These are phyloP conservation scores for Coniochaeta pulveracea DNA, from an alignment of 2,329 filamentous ascomycete species.

Conservation along the genomic window DNA sequence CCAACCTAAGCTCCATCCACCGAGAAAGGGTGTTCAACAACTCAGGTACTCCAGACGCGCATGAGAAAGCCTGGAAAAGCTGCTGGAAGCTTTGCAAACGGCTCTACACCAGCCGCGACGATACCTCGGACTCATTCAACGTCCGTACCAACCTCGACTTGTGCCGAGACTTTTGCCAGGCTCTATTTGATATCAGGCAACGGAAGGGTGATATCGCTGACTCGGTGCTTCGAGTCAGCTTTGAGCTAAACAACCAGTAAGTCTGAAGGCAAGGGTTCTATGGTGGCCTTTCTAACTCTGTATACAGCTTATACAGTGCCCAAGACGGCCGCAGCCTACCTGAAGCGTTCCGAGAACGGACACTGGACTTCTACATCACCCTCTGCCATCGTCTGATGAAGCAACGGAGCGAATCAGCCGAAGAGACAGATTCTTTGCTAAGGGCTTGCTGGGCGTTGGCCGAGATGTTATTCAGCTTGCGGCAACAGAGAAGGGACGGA, in stretches of 20 bases:
- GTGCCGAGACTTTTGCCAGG: conserved; percentile 85
- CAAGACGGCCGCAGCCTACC: conserved; percentile 71
- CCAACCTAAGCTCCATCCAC: conserved; percentile 74
- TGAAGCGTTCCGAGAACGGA: conserved; percentile 78
- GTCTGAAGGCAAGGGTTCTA: conserved; percentile 12
- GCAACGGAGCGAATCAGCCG: conserved; percentile 64
- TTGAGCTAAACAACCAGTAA: conserved; percentile 86
- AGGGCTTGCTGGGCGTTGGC: conserved; percentile 82
- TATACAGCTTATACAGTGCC: conserved; percentile 65
- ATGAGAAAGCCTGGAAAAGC: conserved; percentile 84
- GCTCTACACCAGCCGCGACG: conserved; percentile 71
- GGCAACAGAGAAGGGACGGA: conserved; percentile 68
- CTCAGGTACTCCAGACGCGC: conserved; percentile 61
- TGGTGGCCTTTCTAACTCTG: conserved; percentile 14
- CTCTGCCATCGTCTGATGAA: conserved; percentile 95
- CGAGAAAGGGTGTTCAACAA: conserved; percentile 68
- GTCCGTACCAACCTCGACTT: conserved; percentile 70
- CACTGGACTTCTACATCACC: conserved; percentile 88
- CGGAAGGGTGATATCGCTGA: conserved; percentile 70
- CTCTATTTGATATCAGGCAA: conserved; percentile 75
- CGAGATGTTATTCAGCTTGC: conserved; percentile 85
- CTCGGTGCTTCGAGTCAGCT: conserved; percentile 82
- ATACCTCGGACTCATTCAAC: conserved; percentile 53
- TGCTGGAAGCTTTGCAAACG: conserved; percentile 91
- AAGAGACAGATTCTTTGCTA: conserved; percentile 75